phyloP scores from a whole-genome alignment of 805 yeast species.

The Starmerella powellii region DNA sequence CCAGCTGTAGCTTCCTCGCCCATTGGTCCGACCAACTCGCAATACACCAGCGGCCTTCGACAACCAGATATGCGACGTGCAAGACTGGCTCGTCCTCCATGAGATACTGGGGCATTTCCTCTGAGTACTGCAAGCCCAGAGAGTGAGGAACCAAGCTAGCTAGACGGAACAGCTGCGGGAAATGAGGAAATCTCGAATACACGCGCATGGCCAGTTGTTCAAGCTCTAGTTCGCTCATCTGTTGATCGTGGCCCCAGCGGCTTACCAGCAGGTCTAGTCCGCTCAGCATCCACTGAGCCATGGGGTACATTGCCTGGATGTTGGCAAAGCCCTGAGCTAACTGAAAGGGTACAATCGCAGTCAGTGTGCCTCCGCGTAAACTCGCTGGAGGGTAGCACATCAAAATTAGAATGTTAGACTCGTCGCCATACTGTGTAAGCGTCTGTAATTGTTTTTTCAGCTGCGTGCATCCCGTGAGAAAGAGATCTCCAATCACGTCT shows the following conservation, averaged over 20 bases:
- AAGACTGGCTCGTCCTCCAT: slow-evolving; percentile 60
- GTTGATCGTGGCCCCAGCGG: slow-evolving; percentile 22
- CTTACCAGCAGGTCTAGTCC: slow-evolving; percentile 21
- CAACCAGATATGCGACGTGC: slow-evolving; percentile 73
- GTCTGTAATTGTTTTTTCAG: slow-evolving; percentile 16
- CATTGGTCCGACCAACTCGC: slow-evolving; percentile 85
- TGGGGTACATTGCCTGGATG: slow-evolving; percentile 16
- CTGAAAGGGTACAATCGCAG: slow-evolving; percentile 20
- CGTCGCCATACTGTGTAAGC: not conserved
- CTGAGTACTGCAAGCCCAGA: slow-evolving; percentile 20
- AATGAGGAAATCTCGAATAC: slow-evolving; percentile 25
- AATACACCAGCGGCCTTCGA: slow-evolving; percentile 71
- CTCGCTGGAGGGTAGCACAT: slow-evolving; percentile 17
- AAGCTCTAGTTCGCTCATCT: slow-evolving; percentile 24
- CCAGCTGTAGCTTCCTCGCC: slow-evolving; percentile 50
- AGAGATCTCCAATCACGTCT: slow-evolving; percentile 22
- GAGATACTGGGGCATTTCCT: slow-evolving; percentile 23
- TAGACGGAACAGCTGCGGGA: slow-evolving; percentile 27
- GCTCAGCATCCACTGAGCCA: slow-evolving; percentile 18
- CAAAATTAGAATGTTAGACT: slow-evolving; percentile 7
- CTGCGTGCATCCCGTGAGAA: slow-evolving; percentile 18
- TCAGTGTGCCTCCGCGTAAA: slow-evolving; percentile 14
- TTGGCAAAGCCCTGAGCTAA: slow-evolving; percentile 22
- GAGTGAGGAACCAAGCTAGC: slow-evolving; percentile 28
- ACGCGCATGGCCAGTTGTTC: slow-evolving; percentile 24